A percentile compares a stretch with the other conserved stretches of the same genome.
Evolutionary conservation across 202 grass and related monocot species (phyloP).

Genomic region (Sporobolus alterniflorus): DNA sequence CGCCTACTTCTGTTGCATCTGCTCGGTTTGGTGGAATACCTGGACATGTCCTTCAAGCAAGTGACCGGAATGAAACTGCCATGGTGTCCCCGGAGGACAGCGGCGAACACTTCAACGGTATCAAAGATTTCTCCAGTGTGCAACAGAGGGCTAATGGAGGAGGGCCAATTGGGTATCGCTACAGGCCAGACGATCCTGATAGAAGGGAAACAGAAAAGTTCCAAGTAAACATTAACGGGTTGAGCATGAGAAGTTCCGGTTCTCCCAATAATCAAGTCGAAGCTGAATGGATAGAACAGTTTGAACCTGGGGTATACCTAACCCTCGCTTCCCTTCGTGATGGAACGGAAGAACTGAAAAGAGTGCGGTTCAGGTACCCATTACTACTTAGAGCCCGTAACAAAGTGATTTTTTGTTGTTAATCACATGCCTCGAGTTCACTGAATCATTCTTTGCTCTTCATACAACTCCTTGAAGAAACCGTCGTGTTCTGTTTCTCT

Average conservation of each 20-base stretch:
- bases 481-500: constrained; percentile 9
- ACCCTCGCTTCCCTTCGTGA: constrained; percentile 78
- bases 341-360: constrained; percentile 90
- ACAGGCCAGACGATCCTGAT: constrained; percentile 59
- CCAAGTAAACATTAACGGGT: constrained; percentile 56
- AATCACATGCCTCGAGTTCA: not conserved
- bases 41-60: constrained; percentile 34
- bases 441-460: not conserved
- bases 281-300: constrained; percentile 97
- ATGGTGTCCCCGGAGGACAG: constrained; percentile 21
- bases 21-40: constrained; percentile 37
- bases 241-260: constrained; percentile 47
- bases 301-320: constrained; percentile 92
- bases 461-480: not conserved
- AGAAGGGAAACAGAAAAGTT: constrained; percentile 58
- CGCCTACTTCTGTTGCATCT: not conserved
- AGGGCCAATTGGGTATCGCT: constrained; percentile 18
- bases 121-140: constrained; percentile 44
- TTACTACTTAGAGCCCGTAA: not conserved
- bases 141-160: constrained; percentile 47
- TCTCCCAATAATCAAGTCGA: constrained; percentile 66
- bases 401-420: not conserved
- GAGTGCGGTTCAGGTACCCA: constrained; percentile 91
- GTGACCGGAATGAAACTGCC: constrained; percentile 22
- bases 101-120: constrained; percentile 6